Base-by-base conservation (phyloP, 352 stramenopile species). In the Globisporangium nagaii region DNA sequence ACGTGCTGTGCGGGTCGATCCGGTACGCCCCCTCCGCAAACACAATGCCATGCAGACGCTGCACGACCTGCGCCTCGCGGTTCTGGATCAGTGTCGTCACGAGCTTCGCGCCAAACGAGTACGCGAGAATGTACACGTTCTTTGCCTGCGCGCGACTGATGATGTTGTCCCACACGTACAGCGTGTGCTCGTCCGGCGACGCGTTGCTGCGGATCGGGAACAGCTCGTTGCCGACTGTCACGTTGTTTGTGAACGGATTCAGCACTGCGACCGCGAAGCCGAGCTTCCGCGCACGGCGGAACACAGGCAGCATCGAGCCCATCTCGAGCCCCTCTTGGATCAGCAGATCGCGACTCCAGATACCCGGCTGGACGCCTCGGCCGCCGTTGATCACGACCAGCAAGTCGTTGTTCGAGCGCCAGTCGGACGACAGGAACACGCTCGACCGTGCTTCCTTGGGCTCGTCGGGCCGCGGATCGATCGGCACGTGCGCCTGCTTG, bases 151-250 rank as follows among this genome's bases (percentile, higher is more conserved):
- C 69, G 45, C 73, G 76, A 9, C 65, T 78, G 47, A 90, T 77
- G 45, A 88, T 79, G 51, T 88, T 70, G 57, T 89, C 78, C 78
- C 81, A 91, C 25, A 89, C 70, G 51, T 89, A 89, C 22, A 85
- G 58, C 57, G 71, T 75, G 55, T 91, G 79, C 48, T 89, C 79
- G 46, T 91, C 79, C 0, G 81, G 68, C 4, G 75, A 75, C 11
- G 73, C 63, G 51, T 75, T 87, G 32, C 70, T 64, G 19, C 77
- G 77, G 55, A 90, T 90, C 42, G 71, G 71, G 22, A 76, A 68
- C 2, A 70, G 59, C 32, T 83, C 60, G 52, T 82, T 81, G 36
- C 49, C 65, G 30, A 88, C 65, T 11, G 68, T 89, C 42, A 89
- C 75, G 41, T 71, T 88, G 62, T 88, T 89, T 1, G 71, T 92